Base-by-base conservation (phyloP, 2,329 filamentous ascomycete species). In the Calonectria naviculata region DNA sequence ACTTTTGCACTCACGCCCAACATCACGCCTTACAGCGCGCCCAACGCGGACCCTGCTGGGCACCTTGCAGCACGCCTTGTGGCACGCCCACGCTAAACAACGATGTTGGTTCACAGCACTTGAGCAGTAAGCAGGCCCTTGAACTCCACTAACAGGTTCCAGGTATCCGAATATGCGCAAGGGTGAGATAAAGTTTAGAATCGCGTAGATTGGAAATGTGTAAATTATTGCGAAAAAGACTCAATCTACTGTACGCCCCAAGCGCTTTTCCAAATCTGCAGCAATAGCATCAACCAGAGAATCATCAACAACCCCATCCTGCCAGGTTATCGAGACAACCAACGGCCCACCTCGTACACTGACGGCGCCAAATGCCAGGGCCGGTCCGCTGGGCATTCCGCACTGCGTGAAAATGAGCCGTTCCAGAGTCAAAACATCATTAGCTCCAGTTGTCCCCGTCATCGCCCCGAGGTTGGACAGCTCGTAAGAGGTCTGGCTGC, bases 341-440 rank as follows among this genome's bases (percentile, higher is more conserved):
- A 75, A 28, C 2, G 54, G 21, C 0, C 71, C 73, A n/a, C 64
- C 68, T 8, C 41, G 38, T 0, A 42, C 24, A 3, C 73, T 75
- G 2, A 52, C 73, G 12, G 65, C 73, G n/a, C 71, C 74, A 31
- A 75, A 73, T 0, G 41, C 52, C 1, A 74, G 13, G 2, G 71
- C 73, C 0, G 68, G 73, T 2, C 73, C 73, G 24, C 52, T 58
- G 6, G 62, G 54, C 24, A 73, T 60, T 0, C 69, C 68, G 3
- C 68, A 73, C 2, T 73, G 73, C 0, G 73, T 68, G 19, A 75
- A 75, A 3, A 68, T 5, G 1, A 75, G 2, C 24, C 46, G 64
- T 3, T 67, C 71, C 12, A 75, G 19, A 3, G 38, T 41, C 2
- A 75, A 15, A 3, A 2, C 4, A 0, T 26, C 38, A 0, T 1